Evolutionary conservation across 2,329 filamentous ascomycete genomes (phyloP).

Genomic region (Chalara sp.): DNA sequence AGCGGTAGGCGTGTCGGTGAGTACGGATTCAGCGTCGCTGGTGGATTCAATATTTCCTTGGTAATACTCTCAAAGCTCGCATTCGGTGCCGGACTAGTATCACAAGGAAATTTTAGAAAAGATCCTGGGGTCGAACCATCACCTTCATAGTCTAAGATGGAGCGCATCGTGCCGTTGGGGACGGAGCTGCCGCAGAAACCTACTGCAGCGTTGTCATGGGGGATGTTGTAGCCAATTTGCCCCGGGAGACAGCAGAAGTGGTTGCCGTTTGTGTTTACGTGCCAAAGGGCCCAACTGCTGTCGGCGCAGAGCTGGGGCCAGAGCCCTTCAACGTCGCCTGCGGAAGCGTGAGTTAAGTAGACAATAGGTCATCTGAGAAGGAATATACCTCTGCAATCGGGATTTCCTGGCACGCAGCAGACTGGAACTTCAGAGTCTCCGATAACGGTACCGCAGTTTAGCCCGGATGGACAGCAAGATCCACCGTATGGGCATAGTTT

Average conservation of each 20-base stretch:
- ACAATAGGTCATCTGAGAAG: too few relatives aligned
- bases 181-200: background rate
- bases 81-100: background rate
- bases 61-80: background rate
- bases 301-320: background rate
- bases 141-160: background rate
- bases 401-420: background rate
- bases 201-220: background rate
- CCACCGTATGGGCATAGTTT: background rate
- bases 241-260: background rate
- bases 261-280: conserved; percentile 1
- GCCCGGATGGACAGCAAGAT: background rate
- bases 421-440: conserved; percentile 1
- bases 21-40: background rate
- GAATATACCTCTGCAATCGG: background rate
- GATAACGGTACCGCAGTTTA: background rate
- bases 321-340: background rate
- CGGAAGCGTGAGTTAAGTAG: too few relatives aligned
- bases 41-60: background rate
- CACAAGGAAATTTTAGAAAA: background rate
- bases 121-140: background rate
- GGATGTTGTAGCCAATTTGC: background rate
- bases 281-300: background rate
- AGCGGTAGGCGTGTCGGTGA: background rate
- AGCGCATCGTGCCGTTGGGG: background rate